Evolutionary conservation across 306 rosid genomes (phyloP), one percentile per base, ranked within the genome.

Genomic region (Lithocarpus polystachyus): DNA sequence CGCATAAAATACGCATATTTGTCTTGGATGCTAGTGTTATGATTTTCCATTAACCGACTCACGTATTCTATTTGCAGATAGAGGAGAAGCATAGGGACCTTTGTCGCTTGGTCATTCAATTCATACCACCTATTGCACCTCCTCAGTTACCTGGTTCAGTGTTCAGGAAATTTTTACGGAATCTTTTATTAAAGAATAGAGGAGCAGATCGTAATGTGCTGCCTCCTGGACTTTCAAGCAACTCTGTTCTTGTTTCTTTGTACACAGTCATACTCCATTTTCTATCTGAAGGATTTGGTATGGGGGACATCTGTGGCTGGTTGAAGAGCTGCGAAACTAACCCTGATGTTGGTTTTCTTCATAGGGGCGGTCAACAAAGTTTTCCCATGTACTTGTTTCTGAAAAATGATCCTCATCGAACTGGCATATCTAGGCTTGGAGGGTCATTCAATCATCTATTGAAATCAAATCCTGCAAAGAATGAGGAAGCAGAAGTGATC

Each of bases 1-100:
- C 59, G 71, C 37, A 54, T 55, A 31, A 56, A 72, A 20, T 48
- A 56, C 59, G 15, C 52, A 24, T 55, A 59, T 57, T 76, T 31
- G 19, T 62, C 10, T 62, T 70, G 73, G 68, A 64, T 76, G 29
- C 68, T 56, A 59, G 60, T 71, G 56, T 72, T 60, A 23, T 77
- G 69, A n/a, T 56, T 75, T 82, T 67, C 33, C 54, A 20, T 11
- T 29, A 72, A 23, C 45, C 79, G 70, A 64, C 23, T 20, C 61
- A 52, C 48, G 53, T 68, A 28, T 62, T 84, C 64, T 68, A 15
- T 79, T 60, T 82, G 79, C 85, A 95, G 99, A 89, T 93, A 77
- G 99, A 95, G 86, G 98, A 93, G 93, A 95, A 93, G 90, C 99
- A 91, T 75, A 93, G 97, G 89, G 96, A 88, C 78, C 99, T 95